Evolutionary conservation across 345 rosid species (phyloP).

Genomic region (Pistacia vera): DNA sequence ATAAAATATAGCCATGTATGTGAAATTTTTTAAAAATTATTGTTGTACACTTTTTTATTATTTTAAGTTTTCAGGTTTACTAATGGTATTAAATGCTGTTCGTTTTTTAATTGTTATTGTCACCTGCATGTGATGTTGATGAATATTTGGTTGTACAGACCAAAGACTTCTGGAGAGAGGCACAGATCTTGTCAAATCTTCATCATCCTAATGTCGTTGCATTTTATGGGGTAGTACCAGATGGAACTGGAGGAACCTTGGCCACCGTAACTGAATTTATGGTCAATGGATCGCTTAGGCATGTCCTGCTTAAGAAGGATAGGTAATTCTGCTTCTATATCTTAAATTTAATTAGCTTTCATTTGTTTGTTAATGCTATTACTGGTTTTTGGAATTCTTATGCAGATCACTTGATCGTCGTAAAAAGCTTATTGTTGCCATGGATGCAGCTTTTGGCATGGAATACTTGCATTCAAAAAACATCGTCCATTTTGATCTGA

Average conservation of each 20-base stretch:
- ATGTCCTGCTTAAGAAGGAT: slow-evolving; percentile 59
- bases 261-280: slow-evolving; percentile 77
- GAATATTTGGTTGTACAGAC: slow-evolving; percentile 34
- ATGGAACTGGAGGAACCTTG: slow-evolving; percentile 67
- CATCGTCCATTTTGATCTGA: slow-evolving; percentile 73
- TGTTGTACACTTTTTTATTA: neutral
- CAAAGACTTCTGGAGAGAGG: slow-evolving; percentile 81
- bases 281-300: slow-evolving; percentile 81
- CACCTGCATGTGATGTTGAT: slow-evolving; percentile 13
- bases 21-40: too few relatives aligned
- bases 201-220: slow-evolving; percentile 83
- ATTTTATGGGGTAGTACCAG: slow-evolving; percentile 76
- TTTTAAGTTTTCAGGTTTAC: neutral
- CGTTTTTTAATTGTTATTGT: neutral
- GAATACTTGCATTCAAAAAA: slow-evolving; percentile 73
- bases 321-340: slow-evolving; percentile 34
- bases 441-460: slow-evolving; percentile 87
- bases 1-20: neutral
- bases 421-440: slow-evolving; percentile 60
- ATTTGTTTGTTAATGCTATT: slow-evolving; percentile 2
- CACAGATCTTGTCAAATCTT: slow-evolving; percentile 72
- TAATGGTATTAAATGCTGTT: neutral
- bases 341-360: slow-evolving; percentile 7
- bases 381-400: slow-evolving; percentile 11
- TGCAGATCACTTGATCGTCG: slow-evolving; percentile 55